Evolutionary conservation across 805 yeast species (phyloP), one percentile per base, ranked within the genome.

Genomic region (Wickerhamiella lipophila): DNA sequence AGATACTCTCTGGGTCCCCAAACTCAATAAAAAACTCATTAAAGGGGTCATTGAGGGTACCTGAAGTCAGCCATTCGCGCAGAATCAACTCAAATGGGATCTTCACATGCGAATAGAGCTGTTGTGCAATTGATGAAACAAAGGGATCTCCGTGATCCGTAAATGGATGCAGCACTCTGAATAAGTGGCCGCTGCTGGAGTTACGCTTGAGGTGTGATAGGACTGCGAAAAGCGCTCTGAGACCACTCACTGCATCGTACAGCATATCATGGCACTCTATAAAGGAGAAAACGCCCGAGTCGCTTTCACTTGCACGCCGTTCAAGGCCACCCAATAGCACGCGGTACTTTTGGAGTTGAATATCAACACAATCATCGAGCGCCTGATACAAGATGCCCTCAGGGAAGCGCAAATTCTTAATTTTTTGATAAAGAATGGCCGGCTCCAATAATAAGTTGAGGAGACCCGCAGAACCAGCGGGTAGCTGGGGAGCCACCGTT

Each of bases 41-140:
- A 50, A 65, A 66, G 1, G 67, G 70, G 49, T 75, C 77, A 2
- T 68, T 64, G 13, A 86, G 59, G 46, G 74, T 76, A 1, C 96
- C 96, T 39, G 72, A 64, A 0, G 76, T 61, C 1, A 86, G 60
- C 96, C 96, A 89, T 39, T 70, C 68, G 35, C 71, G 69, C 3
- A 83, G 55, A 26, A 78, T 68, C 35, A 74, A 76, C 49, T 71
- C 71, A 60, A 84, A 85, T 1, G 94, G 85, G 5, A 65, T 65
- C 0, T 74, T 63, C 3, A 77, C 68, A 26, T 68, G 68, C 3
- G 60, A 47, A 49, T 78, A 74, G 18, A 83, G 64, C 3, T 63
- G 55, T 0, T 46, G 41, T 0, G 85, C 67, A 12, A 77, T 57
- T 0, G 60, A 53, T 29, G 68, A 58, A 1, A 86, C 69, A 3